Evolutionary conservation across 345 rosid species (phyloP), one percentile per base, ranked within the genome.

Genomic region (Aquilaria yunnanensis): DNA sequence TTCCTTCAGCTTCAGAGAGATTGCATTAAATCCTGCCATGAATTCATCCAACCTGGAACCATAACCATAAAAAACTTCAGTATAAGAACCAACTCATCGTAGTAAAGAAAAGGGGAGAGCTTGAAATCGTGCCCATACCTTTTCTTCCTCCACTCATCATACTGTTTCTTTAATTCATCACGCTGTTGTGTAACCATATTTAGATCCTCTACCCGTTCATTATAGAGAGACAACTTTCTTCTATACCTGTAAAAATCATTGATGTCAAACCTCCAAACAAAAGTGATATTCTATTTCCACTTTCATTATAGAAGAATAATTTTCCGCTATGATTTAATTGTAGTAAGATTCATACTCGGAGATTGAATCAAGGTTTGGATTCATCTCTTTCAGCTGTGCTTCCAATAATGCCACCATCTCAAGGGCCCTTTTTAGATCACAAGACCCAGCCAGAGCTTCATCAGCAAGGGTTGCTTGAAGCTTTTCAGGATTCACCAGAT

Each of bases 301-400:
- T 29, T 34, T 52, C 55, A 63, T 41, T 54, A 37, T 29, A 41
- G 16, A 16, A 49, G 56, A 61, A 59, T 67, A 34, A 58, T 12
- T 29, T 30, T 49, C 45, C 33, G 46, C 32, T 51, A 33, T 41
- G 14, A 14, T 59, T 52, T 23, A 56, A 3, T 32, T 59, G 1
- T 47, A 68, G 8, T 12, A 29, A 64, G 67, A 66, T 23, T 52
- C 83, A 65, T 85, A 94, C 99, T 90, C 96, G 41, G 99, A 72
- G 10, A 94, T 88, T 58, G 97, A 94, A 76, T 94, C 97, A 52
- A 94, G 96, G 76, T 94, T 94, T 61, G 99, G 99, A 71, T 82
- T 88, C 88, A 94, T 69, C 76, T 94, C 97, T 75, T 88, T 94
- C 65, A 94, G 71, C 62, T 94, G 96, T 55, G 93, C 90, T 72